These are phyloP conservation scores for Carpediemonas membranifera DNA, from an alignment of 78 protist genomes.

Conservation along the genomic window DNA sequence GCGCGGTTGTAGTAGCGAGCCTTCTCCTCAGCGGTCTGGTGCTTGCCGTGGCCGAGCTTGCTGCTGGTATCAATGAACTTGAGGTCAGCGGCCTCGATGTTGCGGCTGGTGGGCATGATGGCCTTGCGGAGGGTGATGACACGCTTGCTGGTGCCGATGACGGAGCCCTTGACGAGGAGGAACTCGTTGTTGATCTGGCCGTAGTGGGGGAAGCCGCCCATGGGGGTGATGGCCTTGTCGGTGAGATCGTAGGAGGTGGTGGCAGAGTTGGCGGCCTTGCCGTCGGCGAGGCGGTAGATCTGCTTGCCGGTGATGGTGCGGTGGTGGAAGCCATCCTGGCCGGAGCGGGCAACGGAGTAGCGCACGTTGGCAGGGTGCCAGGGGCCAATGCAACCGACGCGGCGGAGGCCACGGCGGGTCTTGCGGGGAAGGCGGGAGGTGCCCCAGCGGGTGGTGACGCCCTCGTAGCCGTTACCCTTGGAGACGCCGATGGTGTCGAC, in stretches of 20 bases:
- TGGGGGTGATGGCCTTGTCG: too few species aligned
- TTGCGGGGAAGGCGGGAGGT: slow-evolving; percentile 90
- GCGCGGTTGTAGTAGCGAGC: slow-evolving; percentile 50
- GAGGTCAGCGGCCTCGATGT: slow-evolving; percentile 69
- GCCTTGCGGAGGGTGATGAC: slow-evolving; percentile 88
- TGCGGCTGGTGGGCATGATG: slow-evolving; percentile 55
- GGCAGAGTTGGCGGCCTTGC: too few species aligned
- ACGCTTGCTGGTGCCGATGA: slow-evolving; percentile 83
- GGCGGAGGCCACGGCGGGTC: slow-evolving; percentile 97
- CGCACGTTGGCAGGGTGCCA: slow-evolving; percentile 98
- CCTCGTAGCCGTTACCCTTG: slow-evolving; percentile 96
- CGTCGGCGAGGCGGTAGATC: too few species aligned
- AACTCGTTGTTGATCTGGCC: slow-evolving; percentile 83
- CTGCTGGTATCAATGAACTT: slow-evolving; percentile 99
- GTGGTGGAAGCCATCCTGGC: slow-evolving; percentile 98
- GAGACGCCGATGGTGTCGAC: slow-evolving; percentile 91
- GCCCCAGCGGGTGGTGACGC: slow-evolving; percentile 96
- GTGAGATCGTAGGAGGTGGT: too few species aligned
- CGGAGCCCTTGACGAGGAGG: slow-evolving; percentile 83
- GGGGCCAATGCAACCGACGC: slow-evolving; percentile 99
- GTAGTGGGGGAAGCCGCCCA: slow-evolving; percentile 99
- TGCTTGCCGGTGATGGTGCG: too few species aligned
- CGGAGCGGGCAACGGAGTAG: slow-evolving; percentile 97
- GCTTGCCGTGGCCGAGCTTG: slow-evolving; percentile 97
- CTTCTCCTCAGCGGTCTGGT: slow-evolving; percentile 95